These are phyloP conservation scores for Candida silvicultrix DNA, from an alignment of 805 yeast genomes.

Conservation along the genomic window DNA sequence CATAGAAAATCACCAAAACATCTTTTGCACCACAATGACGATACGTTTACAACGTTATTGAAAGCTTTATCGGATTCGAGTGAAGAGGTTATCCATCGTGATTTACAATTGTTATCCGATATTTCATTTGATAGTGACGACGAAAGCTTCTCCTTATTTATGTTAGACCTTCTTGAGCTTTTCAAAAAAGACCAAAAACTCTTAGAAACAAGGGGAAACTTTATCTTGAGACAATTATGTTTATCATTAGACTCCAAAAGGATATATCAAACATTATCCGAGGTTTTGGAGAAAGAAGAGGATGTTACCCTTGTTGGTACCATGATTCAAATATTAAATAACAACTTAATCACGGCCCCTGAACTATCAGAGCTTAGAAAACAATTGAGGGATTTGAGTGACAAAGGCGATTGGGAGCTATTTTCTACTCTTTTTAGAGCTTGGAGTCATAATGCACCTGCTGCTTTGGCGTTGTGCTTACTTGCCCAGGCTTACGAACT, in stretches of 20 bases:
- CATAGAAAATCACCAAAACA: conserved; percentile 63
- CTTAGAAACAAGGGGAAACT: conserved; percentile 69
- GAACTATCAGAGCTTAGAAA: conserved; percentile 69
- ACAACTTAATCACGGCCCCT: conserved; percentile 78
- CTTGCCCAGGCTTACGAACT: conserved; percentile 84
- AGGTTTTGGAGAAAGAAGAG: conserved; percentile 54
- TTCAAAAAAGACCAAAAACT: conserved; percentile 66
- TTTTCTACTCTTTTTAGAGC: conserved; percentile 76
- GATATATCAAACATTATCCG: conserved; percentile 74
- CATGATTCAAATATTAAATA: conserved; percentile 83
- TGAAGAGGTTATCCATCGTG: conserved; percentile 71
- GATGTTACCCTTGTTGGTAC: conserved; percentile 69
- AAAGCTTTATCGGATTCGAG: conserved; percentile 67
- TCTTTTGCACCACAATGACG: conserved; percentile 48
- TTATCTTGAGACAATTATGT: conserved; percentile 79
- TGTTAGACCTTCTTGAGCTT: conserved; percentile 60
- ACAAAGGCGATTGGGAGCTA: conserved; percentile 55
- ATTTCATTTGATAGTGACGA: conserved; percentile 69
- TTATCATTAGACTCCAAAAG: conserved; percentile 75
- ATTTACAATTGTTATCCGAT: conserved; percentile 64
- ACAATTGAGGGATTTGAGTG: conserved; percentile 58
- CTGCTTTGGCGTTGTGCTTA: conserved; percentile 78
- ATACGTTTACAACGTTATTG: conserved; percentile 69
- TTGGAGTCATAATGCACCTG: conserved; percentile 91
- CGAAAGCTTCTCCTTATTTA: conserved; percentile 67